Conservation (phyloP, 2,329 filamentous ascomycete species). For the Ambrosiella xylebori region DNA sequence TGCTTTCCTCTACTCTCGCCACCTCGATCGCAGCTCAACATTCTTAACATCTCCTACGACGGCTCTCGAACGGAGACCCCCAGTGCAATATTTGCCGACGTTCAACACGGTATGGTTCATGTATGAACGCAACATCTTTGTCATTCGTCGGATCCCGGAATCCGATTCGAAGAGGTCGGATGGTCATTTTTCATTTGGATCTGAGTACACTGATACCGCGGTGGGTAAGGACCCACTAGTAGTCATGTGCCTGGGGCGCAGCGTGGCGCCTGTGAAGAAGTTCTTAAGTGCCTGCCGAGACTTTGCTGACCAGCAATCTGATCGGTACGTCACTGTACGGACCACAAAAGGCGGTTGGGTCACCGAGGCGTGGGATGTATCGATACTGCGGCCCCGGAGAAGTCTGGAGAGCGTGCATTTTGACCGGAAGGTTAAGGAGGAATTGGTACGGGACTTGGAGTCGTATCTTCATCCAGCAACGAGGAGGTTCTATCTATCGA, state of each 20-base stretch:
- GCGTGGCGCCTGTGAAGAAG: constrained; percentile 18
- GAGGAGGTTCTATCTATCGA: constrained; percentile 54
- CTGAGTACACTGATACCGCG: constrained; percentile 21
- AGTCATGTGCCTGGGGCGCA: constrained; percentile 24
- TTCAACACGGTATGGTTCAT: constrained; percentile 24
- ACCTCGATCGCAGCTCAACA: constrained; percentile 15
- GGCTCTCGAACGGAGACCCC: constrained; percentile 18
- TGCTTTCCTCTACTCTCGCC: constrained; percentile 18
- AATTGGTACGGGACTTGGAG: constrained; percentile 54
- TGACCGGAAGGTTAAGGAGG: constrained; percentile 46
- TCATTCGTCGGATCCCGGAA: constrained; percentile 19
- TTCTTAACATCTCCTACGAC: constrained; percentile 15
- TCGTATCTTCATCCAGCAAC: constrained; percentile 59
- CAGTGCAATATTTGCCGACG: constrained; percentile 23
- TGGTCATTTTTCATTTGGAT: constrained; percentile 1
- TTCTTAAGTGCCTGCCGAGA: constrained; percentile 19
- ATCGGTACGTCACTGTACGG: constrained; percentile 22
- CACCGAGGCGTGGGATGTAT: constrained; percentile 20
- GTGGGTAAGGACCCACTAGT: constrained; percentile 23
- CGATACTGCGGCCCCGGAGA: constrained; percentile 39
- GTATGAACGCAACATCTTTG: constrained; percentile 20
- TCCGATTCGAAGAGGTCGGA: neutral
- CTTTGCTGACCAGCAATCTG: constrained; percentile 21
- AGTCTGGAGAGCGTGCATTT: constrained; percentile 63
- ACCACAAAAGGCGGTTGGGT: constrained; percentile 17